Evolutionary conservation across 2,329 filamentous ascomycete genomes (phyloP), one percentile per base, ranked within the genome.

Genomic region (Pseudogymnoascus sp.): DNA sequence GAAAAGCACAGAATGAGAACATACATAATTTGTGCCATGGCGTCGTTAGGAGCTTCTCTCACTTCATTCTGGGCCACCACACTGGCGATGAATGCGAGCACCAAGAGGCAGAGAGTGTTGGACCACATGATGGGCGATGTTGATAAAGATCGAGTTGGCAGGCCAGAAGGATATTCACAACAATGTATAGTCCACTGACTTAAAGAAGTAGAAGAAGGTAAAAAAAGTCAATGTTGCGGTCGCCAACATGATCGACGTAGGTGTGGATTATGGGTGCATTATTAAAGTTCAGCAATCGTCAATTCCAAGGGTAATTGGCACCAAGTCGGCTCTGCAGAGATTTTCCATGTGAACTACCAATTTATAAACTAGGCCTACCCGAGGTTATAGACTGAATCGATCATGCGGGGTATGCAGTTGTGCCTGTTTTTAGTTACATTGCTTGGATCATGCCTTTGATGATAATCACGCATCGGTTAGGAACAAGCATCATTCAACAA

Each of bases 111-210:
- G 5, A 21, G 29, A 33, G 48, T 15, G n/a, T 33, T 55, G 29
- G 48, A 55, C 48, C 48, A 55, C 48, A 55, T 55, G 48, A 55
- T 55, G 29, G 48, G 48, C 48, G 48, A 55, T 55, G 48, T 33
- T 52, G 45, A 52, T 31, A 52, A 52, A 52, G n/a, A 52, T 52
- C 48, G 29, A 55, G 25, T 33, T 18, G 27, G 29, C 29, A 13
- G 15, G n/a, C 29, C 29, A 55, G 31, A 55, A 21, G 48, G 48
- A 55, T 55, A 55, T 33, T 52, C 21, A 55, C 48, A 55, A 55
- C 27, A 55, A 55, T 33, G 9, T 55, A 33, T 55, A 55, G 27
- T 55, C 29, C n/a, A 55, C 29, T 15, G 48, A 55, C 48, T 55
- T 55, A 33, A 5, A 33, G 33, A 33, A 55, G 7, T 55, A 55